Evolutionary conservation across 176 grass and related monocot genomes (phyloP).

Genomic region (Sorghum bicolor): Sorghum_bicolor_NCBIv3 NC_012875.2:53952501-53953000

Average conservation of each 20-base stretch:
- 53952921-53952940: background rate
- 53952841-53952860: background rate
- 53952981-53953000: background rate
- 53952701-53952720: background rate
- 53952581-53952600: slow-evolving; percentile 5
- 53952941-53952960: background rate
- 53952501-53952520: slow-evolving; percentile 24
- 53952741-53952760: background rate
- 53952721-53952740: slow-evolving; percentile 24
- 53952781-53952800: slow-evolving; percentile 31
- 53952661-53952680: slow-evolving; percentile 8
- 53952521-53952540: slow-evolving; percentile 33
- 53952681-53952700: background rate
- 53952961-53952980: background rate
- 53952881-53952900: background rate
- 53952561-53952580: slow-evolving; percentile 23
- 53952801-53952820: background rate
- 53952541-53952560: slow-evolving; percentile 10
- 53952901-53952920: background rate
- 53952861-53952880: slow-evolving; percentile 17
- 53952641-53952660: slow-evolving; percentile 28
- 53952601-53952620: slow-evolving; percentile 2
- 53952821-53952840: background rate
- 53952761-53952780: slow-evolving; percentile 4
- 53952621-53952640: background rate